Evolutionary conservation across 1,284 basidiomycete species (phyloP), one percentile per base, ranked within the genome.

Genomic region (Papiliotrema fonsecae): DNA sequence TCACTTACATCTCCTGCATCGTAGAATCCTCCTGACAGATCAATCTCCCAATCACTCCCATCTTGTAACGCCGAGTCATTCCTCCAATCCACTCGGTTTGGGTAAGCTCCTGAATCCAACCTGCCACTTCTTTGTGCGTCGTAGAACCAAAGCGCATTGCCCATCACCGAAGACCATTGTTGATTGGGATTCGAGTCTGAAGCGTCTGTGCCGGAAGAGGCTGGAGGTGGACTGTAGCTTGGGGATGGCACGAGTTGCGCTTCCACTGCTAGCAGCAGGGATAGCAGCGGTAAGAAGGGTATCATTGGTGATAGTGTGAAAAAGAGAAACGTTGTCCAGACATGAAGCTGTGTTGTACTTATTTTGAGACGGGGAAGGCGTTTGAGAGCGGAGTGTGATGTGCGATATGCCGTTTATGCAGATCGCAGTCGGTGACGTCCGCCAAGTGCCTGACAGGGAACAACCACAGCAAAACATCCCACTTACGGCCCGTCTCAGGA

Each of bases 11-110:
- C 67, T 57, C 73, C 91, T 47, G 91, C 90, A 77, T 94, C 91
- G 63, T 88, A 94, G 70, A 85, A 94, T 4, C 92, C 92, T 57
- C 89, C 89, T 22, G 78, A 81, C 39, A 96, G 75, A 69, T 96
- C 86, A 16, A 90, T 64, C 3, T 78, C 77, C 27, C 79, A 83
- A 58, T 89, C 85, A 48, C 77, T 71, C 10, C 91, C 92, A 70
- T 97, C 92, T 25, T 82, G 74, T 24, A 85, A 62, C 19, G 81
- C 80, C 64, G 85, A 88, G 53, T 84, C 80, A 60, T 96, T 94
- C 44, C 92, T 78, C 92, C 92, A 96, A 14, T 78, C 63, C 0
- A 94, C 88, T 22, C 91, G 80, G 56, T 88, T 88, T 5, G 77
- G 78, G 49, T 72, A 72, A 10, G 67, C 55, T 22, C 68, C 68